A percentile compares a stretch with the other conserved stretches of the same genome.
Evolutionary conservation across 2,329 filamentous ascomycete species (phyloP).

Genomic region (Didymella glomerata): DNA sequence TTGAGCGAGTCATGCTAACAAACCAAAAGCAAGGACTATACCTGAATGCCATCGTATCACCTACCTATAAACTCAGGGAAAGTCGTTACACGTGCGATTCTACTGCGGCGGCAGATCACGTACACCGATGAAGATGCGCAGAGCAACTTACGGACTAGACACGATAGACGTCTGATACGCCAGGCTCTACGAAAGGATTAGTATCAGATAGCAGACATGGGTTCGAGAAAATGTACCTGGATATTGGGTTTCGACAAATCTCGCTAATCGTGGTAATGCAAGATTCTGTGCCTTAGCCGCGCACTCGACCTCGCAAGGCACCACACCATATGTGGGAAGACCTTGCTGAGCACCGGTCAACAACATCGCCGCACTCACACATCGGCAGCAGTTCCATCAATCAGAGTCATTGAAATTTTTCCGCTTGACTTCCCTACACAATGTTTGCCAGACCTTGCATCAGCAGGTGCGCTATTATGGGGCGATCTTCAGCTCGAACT

Average conservation of each 20-base stretch:
- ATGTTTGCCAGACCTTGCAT: constrained; percentile 13
- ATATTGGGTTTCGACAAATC: not conserved
- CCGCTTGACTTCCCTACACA: not conserved
- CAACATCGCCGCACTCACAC: not conserved
- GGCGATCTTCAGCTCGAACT: constrained; percentile 35
- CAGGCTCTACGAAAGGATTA: not conserved
- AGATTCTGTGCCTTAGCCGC: not conserved
- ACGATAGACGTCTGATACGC: not conserved
- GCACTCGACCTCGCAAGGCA: not conserved
- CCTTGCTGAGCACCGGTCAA: not conserved
- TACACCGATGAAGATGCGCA: not conserved
- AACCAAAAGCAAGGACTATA: not conserved
- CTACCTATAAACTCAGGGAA: not conserved
- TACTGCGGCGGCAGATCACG: not conserved
- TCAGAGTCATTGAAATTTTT: not conserved
- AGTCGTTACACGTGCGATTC: not conserved
- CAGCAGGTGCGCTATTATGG: constrained; percentile 22
- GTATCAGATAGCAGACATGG: not conserved
- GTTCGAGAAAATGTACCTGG: not conserved
- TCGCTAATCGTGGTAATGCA: not conserved
- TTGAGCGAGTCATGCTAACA: not conserved
- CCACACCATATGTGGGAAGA: not conserved
- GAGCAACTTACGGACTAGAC: too few species aligned
- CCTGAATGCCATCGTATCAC: not conserved
- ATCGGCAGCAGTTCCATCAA: not conserved